phyloP scores from a whole-genome alignment of 371 early-diverging fungal species.

The Apophysomyces variabilis region DNA sequence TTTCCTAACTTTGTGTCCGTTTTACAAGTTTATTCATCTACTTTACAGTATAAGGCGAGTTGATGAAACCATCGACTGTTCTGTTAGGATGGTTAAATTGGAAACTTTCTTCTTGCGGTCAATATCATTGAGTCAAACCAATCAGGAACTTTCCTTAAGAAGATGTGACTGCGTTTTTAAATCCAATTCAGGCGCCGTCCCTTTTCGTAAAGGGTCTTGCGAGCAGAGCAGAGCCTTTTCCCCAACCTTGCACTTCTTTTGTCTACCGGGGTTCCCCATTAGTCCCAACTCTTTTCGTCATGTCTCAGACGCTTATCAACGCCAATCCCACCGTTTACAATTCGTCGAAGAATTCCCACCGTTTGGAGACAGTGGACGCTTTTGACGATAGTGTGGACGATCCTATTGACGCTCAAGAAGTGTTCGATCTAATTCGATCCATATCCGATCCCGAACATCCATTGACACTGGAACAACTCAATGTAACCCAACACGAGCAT shows the following conservation, averaged over 20 bases:
- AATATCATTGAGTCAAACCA: too few relatives aligned
- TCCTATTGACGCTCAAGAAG: slow-evolving; percentile 84
- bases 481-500: slow-evolving; percentile 88
- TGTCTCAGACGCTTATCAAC: slow-evolving; percentile 67
- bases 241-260: neutral
- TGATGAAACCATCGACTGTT: too few relatives aligned
- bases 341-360: slow-evolving; percentile 51
- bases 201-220: too few relatives aligned
- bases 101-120: too few relatives aligned
- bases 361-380: slow-evolving; percentile 62
- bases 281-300: slow-evolving; percentile 12
- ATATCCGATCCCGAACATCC: slow-evolving; percentile 99
- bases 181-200: too few relatives aligned
- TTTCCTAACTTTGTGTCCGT: too few relatives aligned
- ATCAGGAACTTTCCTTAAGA: too few relatives aligned
- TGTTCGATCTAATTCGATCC: slow-evolving; percentile 94
- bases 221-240: neutral
- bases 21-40: too few relatives aligned
- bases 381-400: slow-evolving; percentile 74
- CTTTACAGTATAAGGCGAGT: too few relatives aligned
- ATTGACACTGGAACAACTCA: slow-evolving; percentile 93
- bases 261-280: neutral
- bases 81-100: too few relatives aligned
- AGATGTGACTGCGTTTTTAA: too few relatives aligned
- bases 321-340: slow-evolving; percentile 85